Evolutionary conservation across 2,329 filamentous ascomycete species (phyloP), one percentile per base, ranked within the genome.

Genomic region (Annulohypoxylon truncatum): DNA sequence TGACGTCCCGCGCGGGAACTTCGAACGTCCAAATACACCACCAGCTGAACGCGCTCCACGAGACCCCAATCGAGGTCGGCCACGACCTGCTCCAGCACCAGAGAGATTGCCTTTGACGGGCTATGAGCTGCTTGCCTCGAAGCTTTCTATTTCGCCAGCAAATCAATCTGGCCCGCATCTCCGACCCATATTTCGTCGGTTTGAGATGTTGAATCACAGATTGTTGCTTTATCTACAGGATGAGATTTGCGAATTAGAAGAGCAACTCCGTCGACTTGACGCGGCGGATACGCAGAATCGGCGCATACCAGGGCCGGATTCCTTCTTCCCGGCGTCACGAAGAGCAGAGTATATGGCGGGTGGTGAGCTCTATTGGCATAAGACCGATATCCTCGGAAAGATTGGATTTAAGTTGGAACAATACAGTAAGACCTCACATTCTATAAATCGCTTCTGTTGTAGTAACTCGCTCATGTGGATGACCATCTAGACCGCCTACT

Each of bases 151-250:
- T 67, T 70, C 77, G 2, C 73, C 74, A 4, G 56, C 71, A 7
- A 60, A 74, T 70, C 51, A 74, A 70, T 1, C 28, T 10, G 69
- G 60, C 15, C 66, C 56, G n/a, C 38, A 58, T 29, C 68, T 76
- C 24, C 69, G 71, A 47, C 92, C 93, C 0, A 85, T 97, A 63
- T 97, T 97, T 77, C 88, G 94, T 44, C 90, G 90, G 61, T 97
- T 97, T 74, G 90, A 92, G 75, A 85, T 88, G 9, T 81, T 97
- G 15, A 94, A 96, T 72, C 93, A 97, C 76, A 89, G 94, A 2
- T 81, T 97, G 2, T 81, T 97, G 2, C 82, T 97, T 0, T 90
- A 96, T 67, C 83, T 97, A 13, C 94, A 97, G 77, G 93, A 97
- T 74, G 93, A 97, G 76, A 87, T 97, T 15, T 84, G 85, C 28